These are phyloP conservation scores for Misopates orontium DNA, from an alignment of 257 asterid species.

Conservation along the genomic window DNA sequence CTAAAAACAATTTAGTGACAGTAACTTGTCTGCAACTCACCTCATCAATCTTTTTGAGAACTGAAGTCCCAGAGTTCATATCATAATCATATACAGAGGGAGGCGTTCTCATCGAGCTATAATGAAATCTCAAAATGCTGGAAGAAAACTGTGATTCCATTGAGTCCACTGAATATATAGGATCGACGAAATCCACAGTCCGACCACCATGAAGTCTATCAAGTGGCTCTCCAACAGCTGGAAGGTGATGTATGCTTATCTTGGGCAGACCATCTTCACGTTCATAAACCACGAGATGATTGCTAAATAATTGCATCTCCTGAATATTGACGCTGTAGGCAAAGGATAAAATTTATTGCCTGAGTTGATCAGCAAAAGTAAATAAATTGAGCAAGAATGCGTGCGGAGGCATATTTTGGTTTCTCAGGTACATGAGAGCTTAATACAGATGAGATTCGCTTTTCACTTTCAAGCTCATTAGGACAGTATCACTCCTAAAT, in stretches of 20 bases:
- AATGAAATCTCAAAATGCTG: constrained; percentile 66
- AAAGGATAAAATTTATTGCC: constrained; percentile 32
- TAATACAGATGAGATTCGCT: constrained; percentile 17
- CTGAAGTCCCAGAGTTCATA: constrained; percentile 79
- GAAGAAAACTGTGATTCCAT: constrained; percentile 73
- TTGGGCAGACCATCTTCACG: constrained; percentile 82
- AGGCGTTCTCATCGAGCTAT: constrained; percentile 86
- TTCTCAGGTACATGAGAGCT: constrained; percentile 16
- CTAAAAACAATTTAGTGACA: constrained; percentile 3
- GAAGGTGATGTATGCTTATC: constrained; percentile 67
- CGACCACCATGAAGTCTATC: constrained; percentile 65
- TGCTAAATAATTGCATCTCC: constrained; percentile 64
- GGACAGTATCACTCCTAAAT: constrained; percentile 20
- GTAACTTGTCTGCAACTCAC: constrained; percentile 43
- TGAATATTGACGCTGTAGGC: constrained; percentile 75
- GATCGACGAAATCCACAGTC: constrained; percentile 71
- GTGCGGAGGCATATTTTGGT: neutral
- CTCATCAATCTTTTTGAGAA: constrained; percentile 77
- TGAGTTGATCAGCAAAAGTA: constrained; percentile 23
- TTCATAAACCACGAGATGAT: constrained; percentile 80
- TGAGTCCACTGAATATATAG: constrained; percentile 65
- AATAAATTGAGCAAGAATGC: neutral
- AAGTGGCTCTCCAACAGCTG: constrained; percentile 70
- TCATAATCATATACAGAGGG: constrained; percentile 88
- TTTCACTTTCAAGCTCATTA: constrained; percentile 17